Base-by-base conservation (phyloP, 768 basidiomycete genomes). In the Boletus rufocinnamomeus region DNA sequence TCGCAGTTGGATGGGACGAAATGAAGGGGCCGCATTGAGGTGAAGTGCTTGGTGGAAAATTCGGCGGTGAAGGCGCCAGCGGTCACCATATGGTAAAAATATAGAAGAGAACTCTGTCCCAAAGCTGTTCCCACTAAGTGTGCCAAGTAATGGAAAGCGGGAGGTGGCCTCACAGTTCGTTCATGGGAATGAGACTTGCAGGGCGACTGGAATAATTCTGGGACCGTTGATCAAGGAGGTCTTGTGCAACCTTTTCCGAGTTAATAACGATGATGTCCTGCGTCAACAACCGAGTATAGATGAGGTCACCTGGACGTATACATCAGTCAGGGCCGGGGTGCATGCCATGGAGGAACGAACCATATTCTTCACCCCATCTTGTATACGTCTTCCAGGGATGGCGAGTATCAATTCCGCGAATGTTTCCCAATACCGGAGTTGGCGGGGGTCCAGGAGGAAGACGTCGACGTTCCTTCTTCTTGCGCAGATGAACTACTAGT, bases 21-120 rank as follows among this genome's bases (percentile, higher is more conserved):
- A 79, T 30, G 65, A 60, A 8, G 57, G 28, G 3, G 65, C 63
- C 3, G 72, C 69, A 32, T 66, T 69, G 10, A 64, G 60, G 17
- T 65, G 66, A 61, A 79, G 76, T 10, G 68, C 67, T 48, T 78
- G 76, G 27, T 79, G 77, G 50, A 72, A 73, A 14, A 77, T 45
- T 32, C 71, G 63, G 27, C 77, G 63, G 56, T 69, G 70, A 21
- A 66, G 61, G 3, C 68, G 66, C 71, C 72, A 73, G 6, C 57
- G 50, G 37, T 66, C 65, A 14, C 72, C 68, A 38, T 72, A 72
- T 4, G 64, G 66, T n/a, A 73, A 28, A 35, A 69, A 64, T 38
- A 63, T 52, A 13, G 64, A 66, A 2, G 60, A 59, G 53, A 72
- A 74, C 17, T 64, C 67, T 10, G 48, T 49, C 23, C 67, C 68